These are phyloP conservation scores for Candida broadrunensis DNA, from an alignment of 805 yeast genomes.

Conservation along the genomic window DNA sequence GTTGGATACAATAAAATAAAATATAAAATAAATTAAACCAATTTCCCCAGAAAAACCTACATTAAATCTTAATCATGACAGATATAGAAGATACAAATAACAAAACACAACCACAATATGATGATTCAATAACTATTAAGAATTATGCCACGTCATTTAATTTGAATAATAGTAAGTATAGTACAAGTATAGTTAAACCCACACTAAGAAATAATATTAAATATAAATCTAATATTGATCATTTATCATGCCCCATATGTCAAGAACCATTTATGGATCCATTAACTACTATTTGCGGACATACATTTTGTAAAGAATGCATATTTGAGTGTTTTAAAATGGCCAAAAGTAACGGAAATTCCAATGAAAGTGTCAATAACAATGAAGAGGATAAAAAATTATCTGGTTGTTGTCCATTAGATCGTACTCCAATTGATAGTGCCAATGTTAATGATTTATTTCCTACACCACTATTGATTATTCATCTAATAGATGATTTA, in stretches of 20 bases:
- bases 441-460: conserved; percentile 30
- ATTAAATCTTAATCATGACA: too few species aligned
- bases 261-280: conserved; percentile 62
- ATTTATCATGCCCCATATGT: conserved; percentile 59
- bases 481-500: conserved; percentile 61
- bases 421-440: conserved; percentile 47
- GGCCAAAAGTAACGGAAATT: conserved; percentile 16
- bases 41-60: too few species aligned
- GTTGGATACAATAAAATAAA: too few species aligned
- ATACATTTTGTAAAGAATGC: conserved; percentile 62
- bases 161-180: conserved; percentile 1
- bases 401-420: conserved; percentile 53
- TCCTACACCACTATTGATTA: conserved; percentile 53
- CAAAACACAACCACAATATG: conserved; percentile 3
- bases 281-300: conserved; percentile 63
- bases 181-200: conserved; percentile 13
- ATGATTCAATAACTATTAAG: conserved; percentile 1
- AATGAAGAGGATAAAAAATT: conserved; percentile 1
- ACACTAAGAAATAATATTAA: conserved; percentile 26
- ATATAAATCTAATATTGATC: conserved; percentile 29
- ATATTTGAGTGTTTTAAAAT: conserved; percentile 43
- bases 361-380: neutral
- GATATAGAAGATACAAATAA: neutral
- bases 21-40: too few species aligned
- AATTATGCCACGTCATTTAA: conserved; percentile 5